Conservation (phyloP, 495 filamentous ascomycete species). For the Trichoderma erinaceum region DNA sequence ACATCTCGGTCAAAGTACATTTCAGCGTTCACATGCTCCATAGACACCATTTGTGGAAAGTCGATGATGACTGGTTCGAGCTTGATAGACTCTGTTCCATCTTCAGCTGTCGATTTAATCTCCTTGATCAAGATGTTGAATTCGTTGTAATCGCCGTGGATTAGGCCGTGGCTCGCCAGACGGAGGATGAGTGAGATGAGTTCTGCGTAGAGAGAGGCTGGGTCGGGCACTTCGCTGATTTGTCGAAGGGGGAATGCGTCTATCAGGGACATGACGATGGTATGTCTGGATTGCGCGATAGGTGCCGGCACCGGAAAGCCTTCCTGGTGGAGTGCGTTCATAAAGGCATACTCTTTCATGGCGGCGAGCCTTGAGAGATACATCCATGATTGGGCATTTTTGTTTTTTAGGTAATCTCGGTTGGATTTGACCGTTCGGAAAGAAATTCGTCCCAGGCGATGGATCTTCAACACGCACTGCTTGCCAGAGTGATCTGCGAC, state of each 20-base stretch:
- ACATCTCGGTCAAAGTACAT: conserved; percentile 97
- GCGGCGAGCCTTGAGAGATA: conserved; percentile 91
- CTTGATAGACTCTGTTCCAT: conserved; percentile 24
- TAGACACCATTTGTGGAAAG: conserved; percentile 97
- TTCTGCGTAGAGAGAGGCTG: conserved; percentile 75
- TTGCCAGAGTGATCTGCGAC: conserved; percentile 62
- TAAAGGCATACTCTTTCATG: conserved; percentile 86
- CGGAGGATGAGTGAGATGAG: conserved; percentile 80
- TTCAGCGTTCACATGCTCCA: conserved; percentile 85
- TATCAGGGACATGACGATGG: conserved; percentile 87
- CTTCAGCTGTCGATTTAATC: conserved; percentile 21
- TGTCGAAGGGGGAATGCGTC: conserved; percentile 86
- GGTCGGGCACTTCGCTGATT: conserved; percentile 70
- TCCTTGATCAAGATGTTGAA: conserved; percentile 96
- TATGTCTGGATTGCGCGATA: conserved; percentile 81
- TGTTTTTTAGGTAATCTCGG: conserved; percentile 86
- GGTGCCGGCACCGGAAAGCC: conserved; percentile 87
- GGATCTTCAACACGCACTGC: conserved; percentile 82
- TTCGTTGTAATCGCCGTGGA: conserved; percentile 99
- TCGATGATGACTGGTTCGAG: conserved; percentile 80
- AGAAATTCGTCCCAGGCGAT: conserved; percentile 90
- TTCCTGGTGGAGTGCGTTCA: conserved; percentile 74
- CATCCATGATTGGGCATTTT: conserved; percentile 78
- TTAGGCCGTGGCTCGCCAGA: conserved; percentile 81
- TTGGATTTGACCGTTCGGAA: conserved; percentile 95